These are phyloP conservation scores for Coemansia javaensis DNA, from an alignment of 192 early-diverging fungal genomes.

Conservation along the genomic window DNA sequence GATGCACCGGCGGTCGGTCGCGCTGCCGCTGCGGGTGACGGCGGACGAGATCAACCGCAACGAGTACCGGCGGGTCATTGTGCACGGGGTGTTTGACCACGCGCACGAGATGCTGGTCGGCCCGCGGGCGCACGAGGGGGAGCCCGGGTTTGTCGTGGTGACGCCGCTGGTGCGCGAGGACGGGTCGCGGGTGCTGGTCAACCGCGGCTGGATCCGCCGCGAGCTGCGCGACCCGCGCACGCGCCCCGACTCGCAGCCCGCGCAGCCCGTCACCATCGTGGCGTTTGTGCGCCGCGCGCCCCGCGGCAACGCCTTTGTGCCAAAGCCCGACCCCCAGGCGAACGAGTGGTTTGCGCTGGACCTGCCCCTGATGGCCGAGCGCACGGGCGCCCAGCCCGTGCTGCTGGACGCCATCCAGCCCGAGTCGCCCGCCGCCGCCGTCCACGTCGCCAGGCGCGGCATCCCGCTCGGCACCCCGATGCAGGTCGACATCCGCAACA, in stretches of 20 bases:
- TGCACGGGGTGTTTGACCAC: slow-evolving; percentile 65
- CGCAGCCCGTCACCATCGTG: slow-evolving; percentile 59
- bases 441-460: slow-evolving; percentile 44
- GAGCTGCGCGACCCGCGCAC: slow-evolving; percentile 57
- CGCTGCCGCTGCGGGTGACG: slow-evolving; percentile 64
- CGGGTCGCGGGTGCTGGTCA: slow-evolving; percentile 71
- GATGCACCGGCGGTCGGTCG: slow-evolving; percentile 62
- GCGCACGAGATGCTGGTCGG: slow-evolving; percentile 81
- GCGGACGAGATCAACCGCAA: slow-evolving; percentile 51
- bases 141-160: slow-evolving; percentile 67
- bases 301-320: slow-evolving; percentile 55
- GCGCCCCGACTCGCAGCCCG: slow-evolving; percentile 51
- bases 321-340: slow-evolving; percentile 56
- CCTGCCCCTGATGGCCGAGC: slow-evolving; percentile 68
- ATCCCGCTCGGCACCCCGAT: slow-evolving; percentile 70
- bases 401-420: slow-evolving; percentile 74
- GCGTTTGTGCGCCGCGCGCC: slow-evolving; percentile 62
- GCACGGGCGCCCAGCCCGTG: slow-evolving; percentile 59
- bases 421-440: slow-evolving; percentile 25
- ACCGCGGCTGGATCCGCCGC: slow-evolving; percentile 84
- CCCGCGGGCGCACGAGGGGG: slow-evolving; percentile 64
- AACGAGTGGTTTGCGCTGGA: slow-evolving; percentile 85
- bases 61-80: slow-evolving; percentile 72
- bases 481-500: slow-evolving; percentile 74
- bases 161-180: slow-evolving; percentile 71